Base-by-base conservation (phyloP, 805 yeast species). In the Saccharomycopsis oosterbeekiorum region DNA sequence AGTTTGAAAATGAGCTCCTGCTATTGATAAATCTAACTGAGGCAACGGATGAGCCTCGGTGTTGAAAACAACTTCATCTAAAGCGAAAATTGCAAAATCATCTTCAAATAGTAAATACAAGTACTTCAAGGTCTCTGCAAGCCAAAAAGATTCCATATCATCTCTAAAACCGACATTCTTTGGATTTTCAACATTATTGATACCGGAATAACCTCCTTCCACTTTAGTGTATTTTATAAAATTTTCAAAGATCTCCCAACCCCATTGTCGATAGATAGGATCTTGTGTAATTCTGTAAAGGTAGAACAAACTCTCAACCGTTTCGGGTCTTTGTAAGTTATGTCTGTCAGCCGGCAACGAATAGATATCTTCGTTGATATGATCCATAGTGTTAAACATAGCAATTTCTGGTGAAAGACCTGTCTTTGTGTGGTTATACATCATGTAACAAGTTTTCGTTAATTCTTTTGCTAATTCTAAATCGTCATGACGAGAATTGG, bases 21-120 rank as follows among this genome's bases (percentile, higher is more conserved):
- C 53, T 14, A 21, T 47, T 14, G 53, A 47, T 15, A 47, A 47
- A 21, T 79, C 80, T 62, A 89, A 81, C 47, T 76, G 78, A n/a
- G 97, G 97, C 73, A 91, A 82, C 42, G 96, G 94, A 71, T 91
- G 97, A 0, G 96, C 97, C 70, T 91, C 97, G 1, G 97, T 90
- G 74, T 89, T 92, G 77, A 89, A 89, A 5, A 92, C 90, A 59
- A 84, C 80, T 62, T 84, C 74, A 56, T 81, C 82, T 66, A 91
- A 75, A 37, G 92, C 90, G 65, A 88, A 73, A 60, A 83, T 78
- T 64, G 80, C 76, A 17, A 78, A 78, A 67, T 83, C 84, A 62
- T 84, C 88, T 65, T 88, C 94, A 73, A 90, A 90, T 65, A 90
- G 75, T 61, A 89, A 73, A 68, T 89, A 89, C 50, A 91, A 76